Evolutionary conservation across 2,329 filamentous ascomycete genomes (phyloP).

Genomic region (Bipolaris cookei): DNA sequence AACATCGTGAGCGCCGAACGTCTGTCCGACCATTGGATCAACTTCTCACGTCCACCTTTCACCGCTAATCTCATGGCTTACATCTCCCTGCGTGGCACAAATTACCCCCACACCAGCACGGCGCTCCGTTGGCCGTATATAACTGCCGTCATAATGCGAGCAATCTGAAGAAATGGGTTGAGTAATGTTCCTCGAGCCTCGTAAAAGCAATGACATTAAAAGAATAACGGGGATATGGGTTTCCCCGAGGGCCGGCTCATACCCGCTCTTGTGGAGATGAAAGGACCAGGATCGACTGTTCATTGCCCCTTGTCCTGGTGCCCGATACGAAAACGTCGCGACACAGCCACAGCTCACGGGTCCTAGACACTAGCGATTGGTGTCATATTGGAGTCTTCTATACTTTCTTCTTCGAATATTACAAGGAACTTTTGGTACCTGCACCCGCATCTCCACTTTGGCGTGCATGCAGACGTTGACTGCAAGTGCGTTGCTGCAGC

Average conservation of each 20-base stretch:
- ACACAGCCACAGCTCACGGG: background rate
- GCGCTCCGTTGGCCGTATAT: background rate
- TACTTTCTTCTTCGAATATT: background rate
- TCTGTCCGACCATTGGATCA: slow-evolving; percentile 22
- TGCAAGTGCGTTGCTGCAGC: slow-evolving; percentile 3
- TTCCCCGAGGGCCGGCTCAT: background rate
- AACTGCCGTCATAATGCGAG: slow-evolving; percentile 7
- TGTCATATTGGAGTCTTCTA: slow-evolving; percentile 8
- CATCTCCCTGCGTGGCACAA: background rate
- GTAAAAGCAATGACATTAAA: background rate
- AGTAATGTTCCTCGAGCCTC: background rate
- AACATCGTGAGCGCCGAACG: slow-evolving; percentile 15
- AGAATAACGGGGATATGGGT: slow-evolving; percentile 2
- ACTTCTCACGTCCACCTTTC: slow-evolving; percentile 10
- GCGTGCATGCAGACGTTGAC: slow-evolving; percentile 9
- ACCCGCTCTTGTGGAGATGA: slow-evolving; percentile 8
- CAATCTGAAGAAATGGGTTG: background rate
- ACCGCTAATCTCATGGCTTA: slow-evolving; percentile 10
- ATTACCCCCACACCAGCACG: slow-evolving; percentile 12
- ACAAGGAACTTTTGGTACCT: slow-evolving; percentile 3
- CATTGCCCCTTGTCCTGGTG: background rate
- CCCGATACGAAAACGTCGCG: background rate
- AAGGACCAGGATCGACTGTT: slow-evolving; percentile 1
- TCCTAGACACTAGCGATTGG: background rate
- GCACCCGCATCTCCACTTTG: background rate